Base-by-base conservation (phyloP, 2,329 filamentous ascomycete species). In the Graphilbum fragrans region DNA sequence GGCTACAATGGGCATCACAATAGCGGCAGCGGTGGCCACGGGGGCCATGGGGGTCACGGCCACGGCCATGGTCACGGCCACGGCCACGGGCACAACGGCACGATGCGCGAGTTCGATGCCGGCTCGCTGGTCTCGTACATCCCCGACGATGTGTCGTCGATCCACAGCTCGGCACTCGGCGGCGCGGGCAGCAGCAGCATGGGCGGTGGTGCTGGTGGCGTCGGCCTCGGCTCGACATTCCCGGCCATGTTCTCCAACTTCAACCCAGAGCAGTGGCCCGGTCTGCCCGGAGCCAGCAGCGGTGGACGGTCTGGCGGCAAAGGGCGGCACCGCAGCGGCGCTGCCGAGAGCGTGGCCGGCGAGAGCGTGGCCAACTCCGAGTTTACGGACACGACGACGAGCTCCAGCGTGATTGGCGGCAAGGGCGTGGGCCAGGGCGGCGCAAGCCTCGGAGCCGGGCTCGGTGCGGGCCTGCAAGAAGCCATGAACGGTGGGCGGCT, bases 171-270 rank as follows among this genome's bases (percentile, higher is more conserved):
- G 35, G 81, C 87, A 1, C 76, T 96, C n/a, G 37, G 37, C 19
- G 16, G 37, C 8, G 41, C 33, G 5, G 87, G 87, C 34, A 83
- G 84, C 32, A 82, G 81, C 21, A 16, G 35, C 3, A n/a, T 23
- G 35, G 20, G 20, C 9, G 37, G 18, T 20, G 19, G 19, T 19
- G 22, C 37, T 17, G 42, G 34, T 4, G 87, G 87, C 34, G 83
- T 84, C 31, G 82, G 82, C n/a, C 70, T 93, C 23, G 63, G 80
- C 41, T 80, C 81, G 37, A 85, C 86, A 20, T 96, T 90, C 58
- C 92, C 92, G 16, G 83, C 85, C 17, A 94, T 95, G 82, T 98
- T 98, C 62, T 87, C 86, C 43, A 84, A 82, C 58, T 96, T 98
- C 63, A 80, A 83, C 27, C 70, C 79, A 10, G 90, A 96, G 51